Conservation (phyloP, 2,329 filamentous ascomycete species). For the Orbilia quercus region DNA sequence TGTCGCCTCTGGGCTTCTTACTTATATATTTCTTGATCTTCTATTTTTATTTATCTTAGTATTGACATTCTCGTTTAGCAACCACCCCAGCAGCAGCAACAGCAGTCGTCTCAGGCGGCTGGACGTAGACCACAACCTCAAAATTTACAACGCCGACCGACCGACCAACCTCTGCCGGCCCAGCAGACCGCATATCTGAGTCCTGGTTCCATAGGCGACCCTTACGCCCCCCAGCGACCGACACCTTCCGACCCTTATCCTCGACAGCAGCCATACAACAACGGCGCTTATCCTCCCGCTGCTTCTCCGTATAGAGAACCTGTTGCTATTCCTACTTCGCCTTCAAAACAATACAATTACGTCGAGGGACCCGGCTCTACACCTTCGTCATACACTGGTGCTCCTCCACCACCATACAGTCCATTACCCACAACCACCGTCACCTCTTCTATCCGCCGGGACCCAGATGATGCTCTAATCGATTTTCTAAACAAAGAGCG, state of each 20-base stretch:
- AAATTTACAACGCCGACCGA: conserved; percentile 46
- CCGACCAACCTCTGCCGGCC: conserved; percentile 19
- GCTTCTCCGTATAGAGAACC: conserved; percentile 33
- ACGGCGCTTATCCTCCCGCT: conserved; percentile 5
- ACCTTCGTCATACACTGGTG: conserved; percentile 40
- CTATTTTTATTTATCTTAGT: conserved; percentile 1
- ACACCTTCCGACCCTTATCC: conserved; percentile 50
- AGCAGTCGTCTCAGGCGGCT: conserved; percentile 10
- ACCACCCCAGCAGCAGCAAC: conserved; percentile 4
- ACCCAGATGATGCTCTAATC: conserved; percentile 40
- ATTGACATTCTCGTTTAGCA: conserved; percentile 16
- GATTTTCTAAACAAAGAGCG: conserved; percentile 47
- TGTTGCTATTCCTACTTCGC: conserved; percentile 32
- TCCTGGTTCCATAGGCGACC: conserved; percentile 32
- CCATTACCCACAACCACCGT: conserved; percentile 24
- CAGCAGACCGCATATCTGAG: conserved; percentile 9
- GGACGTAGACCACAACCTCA: conserved; percentile 29
- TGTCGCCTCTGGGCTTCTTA: conserved; percentile 20
- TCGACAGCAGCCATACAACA: conserved; percentile 34
- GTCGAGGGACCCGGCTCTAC: conserved; percentile 32
- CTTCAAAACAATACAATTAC: conserved; percentile 44
- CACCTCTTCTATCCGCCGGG: conserved; percentile 26
- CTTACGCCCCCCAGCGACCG: conserved; percentile 36
- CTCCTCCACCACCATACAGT: conserved; percentile 47
- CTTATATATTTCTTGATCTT: conserved; percentile 2